Conservation (phyloP, 192 early-diverging fungal species). For the Podila verticillata region DNA sequence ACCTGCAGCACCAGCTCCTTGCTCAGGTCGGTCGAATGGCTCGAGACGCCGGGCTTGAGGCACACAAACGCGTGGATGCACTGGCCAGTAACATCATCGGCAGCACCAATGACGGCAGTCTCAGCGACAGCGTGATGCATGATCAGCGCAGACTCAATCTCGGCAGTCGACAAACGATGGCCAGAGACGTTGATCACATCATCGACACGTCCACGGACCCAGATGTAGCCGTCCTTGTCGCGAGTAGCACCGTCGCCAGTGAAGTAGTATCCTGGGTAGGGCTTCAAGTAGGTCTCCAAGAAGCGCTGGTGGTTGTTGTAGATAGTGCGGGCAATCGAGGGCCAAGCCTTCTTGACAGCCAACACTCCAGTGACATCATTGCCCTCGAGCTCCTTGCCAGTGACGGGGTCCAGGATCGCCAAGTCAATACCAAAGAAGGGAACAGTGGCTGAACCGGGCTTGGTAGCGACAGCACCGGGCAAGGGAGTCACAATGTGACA, state of each 20-base stretch:
- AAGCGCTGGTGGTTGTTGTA: slow-evolving; percentile 92
- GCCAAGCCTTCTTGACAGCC: slow-evolving; percentile 87
- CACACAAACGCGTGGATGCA: slow-evolving; percentile 88
- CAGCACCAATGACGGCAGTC: slow-evolving; percentile 88
- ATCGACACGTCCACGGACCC: slow-evolving; percentile 88
- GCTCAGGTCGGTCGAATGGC: slow-evolving; percentile 55
- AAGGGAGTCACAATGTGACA: slow-evolving; percentile 92
- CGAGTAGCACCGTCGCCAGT: slow-evolving; percentile 93
- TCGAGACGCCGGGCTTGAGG: slow-evolving; percentile 70
- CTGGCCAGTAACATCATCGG: slow-evolving; percentile 92
- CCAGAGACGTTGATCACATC: slow-evolving; percentile 98
- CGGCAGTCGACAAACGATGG: slow-evolving; percentile 92
- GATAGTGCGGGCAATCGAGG: slow-evolving; percentile 91
- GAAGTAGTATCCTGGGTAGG: slow-evolving; percentile 94
- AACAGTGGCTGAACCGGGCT: slow-evolving; percentile 94
- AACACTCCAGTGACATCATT: slow-evolving; percentile 93
- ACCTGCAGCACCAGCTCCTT: slow-evolving; percentile 80
- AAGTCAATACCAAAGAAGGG: slow-evolving; percentile 97
- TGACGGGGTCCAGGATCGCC: slow-evolving; percentile 84
- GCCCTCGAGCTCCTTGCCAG: slow-evolving; percentile 85
- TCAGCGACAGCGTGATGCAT: slow-evolving; percentile 85
- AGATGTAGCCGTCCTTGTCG: slow-evolving; percentile 95
- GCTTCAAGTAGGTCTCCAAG: slow-evolving; percentile 92
- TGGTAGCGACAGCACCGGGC: slow-evolving; percentile 88
- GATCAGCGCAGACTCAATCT: slow-evolving; percentile 93